Percentiles rank a stretch among this genome's conserved stretches.
Evolutionary conservation across 192 early-diverging fungal genomes (phyloP).

Genomic region (Entomortierella lignicola): DNA sequence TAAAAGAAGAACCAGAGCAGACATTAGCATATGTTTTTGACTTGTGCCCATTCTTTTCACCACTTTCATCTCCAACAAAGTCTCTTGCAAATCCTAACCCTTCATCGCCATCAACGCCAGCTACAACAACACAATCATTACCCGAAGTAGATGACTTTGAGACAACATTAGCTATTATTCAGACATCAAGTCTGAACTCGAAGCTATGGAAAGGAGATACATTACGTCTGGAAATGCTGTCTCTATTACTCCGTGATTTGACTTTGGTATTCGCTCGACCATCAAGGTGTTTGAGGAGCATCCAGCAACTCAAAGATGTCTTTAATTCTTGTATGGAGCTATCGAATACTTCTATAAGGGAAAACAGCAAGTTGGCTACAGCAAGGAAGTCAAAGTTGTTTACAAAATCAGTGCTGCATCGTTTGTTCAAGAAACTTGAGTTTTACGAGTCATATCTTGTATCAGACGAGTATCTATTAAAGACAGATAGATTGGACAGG

Average conservation of each 20-base stretch:
- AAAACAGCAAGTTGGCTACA: too few relatives aligned
- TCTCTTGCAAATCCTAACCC: not conserved
- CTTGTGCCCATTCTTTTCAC: slow-evolving; percentile 39
- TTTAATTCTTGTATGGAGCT: not conserved
- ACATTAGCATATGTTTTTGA: slow-evolving; percentile 28
- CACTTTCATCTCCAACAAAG: slow-evolving; percentile 12
- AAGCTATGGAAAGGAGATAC: slow-evolving; percentile 51
- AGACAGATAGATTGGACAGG: slow-evolving; percentile 23
- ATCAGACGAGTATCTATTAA: slow-evolving; percentile 17
- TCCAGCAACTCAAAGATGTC: slow-evolving; percentile 22
- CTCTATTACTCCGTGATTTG: slow-evolving; percentile 31
- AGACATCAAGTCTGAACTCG: slow-evolving; percentile 25
- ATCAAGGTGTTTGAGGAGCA: slow-evolving; percentile 14
- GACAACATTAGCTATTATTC: slow-evolving; percentile 38
- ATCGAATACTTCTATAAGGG: not conserved
- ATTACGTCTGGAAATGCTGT: slow-evolving; percentile 33
- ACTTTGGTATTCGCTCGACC: slow-evolving; percentile 29
- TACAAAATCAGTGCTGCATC: slow-evolving; percentile 19
- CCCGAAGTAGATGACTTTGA: slow-evolving; percentile 43
- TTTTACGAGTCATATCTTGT: slow-evolving; percentile 45
- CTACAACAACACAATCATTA: not conserved
- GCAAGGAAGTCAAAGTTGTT: not conserved
- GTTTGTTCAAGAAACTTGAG: slow-evolving; percentile 44
- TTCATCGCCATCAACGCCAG: not conserved
- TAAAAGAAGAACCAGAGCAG: slow-evolving; percentile 30